These are phyloP conservation scores for Candida sp. DNA, from an alignment of 1,139 yeast species.

Conservation along the genomic window DNA sequence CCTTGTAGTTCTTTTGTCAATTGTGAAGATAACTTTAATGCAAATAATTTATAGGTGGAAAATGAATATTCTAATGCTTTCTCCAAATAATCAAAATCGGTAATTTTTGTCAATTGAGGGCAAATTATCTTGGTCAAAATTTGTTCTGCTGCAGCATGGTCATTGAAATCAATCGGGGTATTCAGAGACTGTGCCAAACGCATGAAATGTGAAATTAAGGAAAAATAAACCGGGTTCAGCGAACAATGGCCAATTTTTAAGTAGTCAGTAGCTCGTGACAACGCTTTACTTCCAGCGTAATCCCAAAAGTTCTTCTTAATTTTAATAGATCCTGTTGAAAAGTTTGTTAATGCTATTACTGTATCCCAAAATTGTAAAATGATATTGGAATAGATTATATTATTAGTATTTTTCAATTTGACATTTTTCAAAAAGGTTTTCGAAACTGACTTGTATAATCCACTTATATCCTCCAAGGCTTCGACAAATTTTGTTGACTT, in stretches of 20 bases:
- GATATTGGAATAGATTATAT: constrained; percentile 39
- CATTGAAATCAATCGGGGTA: constrained; percentile 10
- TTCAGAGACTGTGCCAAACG: not conserved
- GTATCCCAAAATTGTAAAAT: constrained; percentile 50
- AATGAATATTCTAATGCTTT: constrained; percentile 18
- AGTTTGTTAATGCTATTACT: constrained; percentile 36
- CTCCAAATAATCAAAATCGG: constrained; percentile 15
- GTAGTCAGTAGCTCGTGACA: constrained; percentile 39
- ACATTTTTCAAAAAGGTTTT: constrained; percentile 52
- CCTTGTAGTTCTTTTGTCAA: not conserved
- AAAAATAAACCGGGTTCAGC: constrained; percentile 50
- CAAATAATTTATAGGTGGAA: constrained; percentile 5
- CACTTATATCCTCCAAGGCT: constrained; percentile 16
- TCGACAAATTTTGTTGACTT: constrained; percentile 11
- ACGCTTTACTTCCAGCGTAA: constrained; percentile 41
- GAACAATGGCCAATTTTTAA: constrained; percentile 51
- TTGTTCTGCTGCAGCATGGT: constrained; percentile 14
- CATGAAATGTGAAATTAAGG: constrained; percentile 9
- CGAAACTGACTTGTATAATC: constrained; percentile 40
- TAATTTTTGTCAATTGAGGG: constrained; percentile 14
- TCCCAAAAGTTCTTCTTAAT: constrained; percentile 51
- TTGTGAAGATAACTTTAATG: not conserved
- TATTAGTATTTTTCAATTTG: constrained; percentile 30
- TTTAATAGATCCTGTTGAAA: constrained; percentile 20
- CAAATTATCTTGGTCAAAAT: constrained; percentile 14